phyloP scores from a whole-genome alignment of 2,329 filamentous ascomycete genomes.

The Penicillium rolfsii region DNA sequence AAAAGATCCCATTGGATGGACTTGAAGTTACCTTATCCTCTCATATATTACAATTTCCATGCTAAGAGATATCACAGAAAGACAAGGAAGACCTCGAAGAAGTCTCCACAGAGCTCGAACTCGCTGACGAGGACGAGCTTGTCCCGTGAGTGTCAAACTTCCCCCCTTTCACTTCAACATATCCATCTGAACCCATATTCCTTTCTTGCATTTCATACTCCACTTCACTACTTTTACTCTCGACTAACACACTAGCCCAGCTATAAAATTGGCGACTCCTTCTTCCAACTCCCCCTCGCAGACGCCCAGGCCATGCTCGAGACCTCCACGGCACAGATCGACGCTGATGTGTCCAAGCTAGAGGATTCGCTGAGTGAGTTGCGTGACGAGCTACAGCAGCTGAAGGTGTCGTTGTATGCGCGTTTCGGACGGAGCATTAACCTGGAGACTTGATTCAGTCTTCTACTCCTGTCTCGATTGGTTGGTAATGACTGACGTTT shows the following conservation, averaged over 20 bases:
- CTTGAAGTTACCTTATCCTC: neutral
- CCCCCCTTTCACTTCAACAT: slow-evolving; percentile 25
- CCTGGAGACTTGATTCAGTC: slow-evolving; percentile 71
- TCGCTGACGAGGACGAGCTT: slow-evolving; percentile 91
- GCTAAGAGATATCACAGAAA: slow-evolving; percentile 63
- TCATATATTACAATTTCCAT: neutral
- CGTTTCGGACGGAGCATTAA: slow-evolving; percentile 97
- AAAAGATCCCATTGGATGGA: neutral
- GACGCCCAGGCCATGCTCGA: slow-evolving; percentile 86
- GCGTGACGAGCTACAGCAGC: slow-evolving; percentile 81
- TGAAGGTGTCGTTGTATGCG: slow-evolving; percentile 92
- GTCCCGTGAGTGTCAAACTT: slow-evolving; percentile 70
- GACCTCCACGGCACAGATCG: slow-evolving; percentile 70
- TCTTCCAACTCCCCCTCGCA: slow-evolving; percentile 80
- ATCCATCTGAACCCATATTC: too few species aligned
- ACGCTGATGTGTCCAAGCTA: slow-evolving; percentile 72
- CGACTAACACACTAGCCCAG: slow-evolving; percentile 51
- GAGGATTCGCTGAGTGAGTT: slow-evolving; percentile 76
- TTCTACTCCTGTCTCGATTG: neutral
- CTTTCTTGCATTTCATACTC: too few species aligned
- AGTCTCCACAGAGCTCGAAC: slow-evolving; percentile 84
- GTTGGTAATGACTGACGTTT: slow-evolving; percentile 2
- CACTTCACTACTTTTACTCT: too few species aligned
- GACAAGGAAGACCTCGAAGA: slow-evolving; percentile 98
- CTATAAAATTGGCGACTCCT: slow-evolving; percentile 96